phyloP scores from a whole-genome alignment of 2,329 filamentous ascomycete genomes.

The Apiospora rasikravindrae region DNA sequence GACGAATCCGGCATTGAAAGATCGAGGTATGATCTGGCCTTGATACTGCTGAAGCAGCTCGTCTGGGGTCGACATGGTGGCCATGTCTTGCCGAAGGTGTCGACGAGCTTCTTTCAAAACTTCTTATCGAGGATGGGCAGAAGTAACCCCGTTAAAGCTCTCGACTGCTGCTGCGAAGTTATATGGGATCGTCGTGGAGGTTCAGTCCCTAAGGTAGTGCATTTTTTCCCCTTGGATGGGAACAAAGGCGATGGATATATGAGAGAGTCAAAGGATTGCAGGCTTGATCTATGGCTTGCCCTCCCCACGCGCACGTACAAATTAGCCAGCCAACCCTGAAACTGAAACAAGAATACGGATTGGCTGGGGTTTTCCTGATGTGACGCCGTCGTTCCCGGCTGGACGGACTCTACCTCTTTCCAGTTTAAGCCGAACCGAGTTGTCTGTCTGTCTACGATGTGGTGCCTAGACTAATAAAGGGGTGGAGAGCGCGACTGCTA shows the following conservation, averaged over 20 bases:
- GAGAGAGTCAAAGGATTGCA: background rate
- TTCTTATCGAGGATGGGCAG: background rate
- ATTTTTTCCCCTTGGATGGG: background rate
- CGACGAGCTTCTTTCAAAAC: background rate
- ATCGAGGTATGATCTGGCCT: conserved; percentile 52
- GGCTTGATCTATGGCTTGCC: background rate
- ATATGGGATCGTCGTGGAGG: background rate
- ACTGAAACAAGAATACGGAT: background rate
- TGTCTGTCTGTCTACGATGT: conserved; percentile 12
- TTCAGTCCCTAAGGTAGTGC: background rate
- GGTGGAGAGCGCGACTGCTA: background rate
- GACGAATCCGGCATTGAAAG: conserved; percentile 66
- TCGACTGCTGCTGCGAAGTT: background rate
- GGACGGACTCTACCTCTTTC: background rate
- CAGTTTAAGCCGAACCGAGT: background rate
- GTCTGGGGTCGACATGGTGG: conserved; percentile 34
- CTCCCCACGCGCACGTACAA: background rate
- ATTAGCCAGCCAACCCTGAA: background rate
- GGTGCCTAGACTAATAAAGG: background rate
- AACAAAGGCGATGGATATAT: conserved; percentile 1
- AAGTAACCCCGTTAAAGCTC: background rate
- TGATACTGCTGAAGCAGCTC: conserved; percentile 47
- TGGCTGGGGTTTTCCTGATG: background rate
- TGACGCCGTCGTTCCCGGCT: background rate
- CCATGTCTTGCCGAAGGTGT: background rate